Evolutionary conservation across 306 rosid genomes (phyloP), one percentile per base, ranked within the genome.

Genomic region (Malus sylvestris): DNA sequence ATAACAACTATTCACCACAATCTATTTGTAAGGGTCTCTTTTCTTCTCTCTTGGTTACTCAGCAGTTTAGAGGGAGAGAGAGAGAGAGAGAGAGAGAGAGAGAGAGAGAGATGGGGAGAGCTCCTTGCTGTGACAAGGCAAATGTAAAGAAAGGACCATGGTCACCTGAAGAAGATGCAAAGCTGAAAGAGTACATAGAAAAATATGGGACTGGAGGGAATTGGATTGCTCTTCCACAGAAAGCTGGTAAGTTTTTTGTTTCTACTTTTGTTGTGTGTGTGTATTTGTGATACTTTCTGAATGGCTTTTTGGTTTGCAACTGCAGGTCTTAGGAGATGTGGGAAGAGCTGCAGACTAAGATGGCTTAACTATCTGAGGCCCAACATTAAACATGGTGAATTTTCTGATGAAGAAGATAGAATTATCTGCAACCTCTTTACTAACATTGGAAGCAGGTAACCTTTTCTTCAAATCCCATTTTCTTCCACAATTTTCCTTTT

Each of bases 281-380:
- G 9, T 38, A 1, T 7, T 6, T 60, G 29, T 53, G 72, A 62
- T 35, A 22, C 46, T 57, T 33, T 42, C 67, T 74, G 59, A 22
- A n/a, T 81, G 81, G 79, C 16, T 68, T 77, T 77, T 38, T 60
- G 61, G 67, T 35, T 25, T 30, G 9, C 23, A n/a, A 45, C 14
- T 14, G 22, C 84, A 94, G 98, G 95, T 80, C 90, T 94, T 30
- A 90, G 65, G 87, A 91, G 98, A 77, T 94, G 98, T 80, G 98
- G 98, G 45, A 94, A 94, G 81, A 94, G 98, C 65, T 94, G 98
- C 83, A 89, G 98, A 79, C 76, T 94, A 9, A 89, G 98, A 79
- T 94, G 98, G 98, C 91, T 94, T 16, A 94, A 94, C 85, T 94
- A 94, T 90, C 93, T 94, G 9, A 86, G 98, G 38, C 98, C 98